Evolutionary conservation across 495 filamentous ascomycete species (phyloP).

Genomic region (Friedmanniomyces endolithicus): DNA sequence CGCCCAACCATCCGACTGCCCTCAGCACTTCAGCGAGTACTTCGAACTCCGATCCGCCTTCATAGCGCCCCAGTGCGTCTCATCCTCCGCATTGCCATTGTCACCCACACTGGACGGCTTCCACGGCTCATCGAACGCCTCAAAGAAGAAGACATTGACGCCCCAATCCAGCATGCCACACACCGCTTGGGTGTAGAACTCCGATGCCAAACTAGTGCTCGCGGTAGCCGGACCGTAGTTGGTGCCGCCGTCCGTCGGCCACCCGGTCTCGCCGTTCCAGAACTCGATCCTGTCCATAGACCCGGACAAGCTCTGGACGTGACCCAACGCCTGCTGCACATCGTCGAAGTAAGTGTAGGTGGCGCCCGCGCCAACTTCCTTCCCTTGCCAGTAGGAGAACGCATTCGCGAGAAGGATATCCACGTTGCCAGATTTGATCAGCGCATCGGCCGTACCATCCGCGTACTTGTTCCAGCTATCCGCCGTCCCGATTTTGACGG

Average conservation of each 20-base stretch:
- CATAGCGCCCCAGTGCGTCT: slow-evolving; percentile 71
- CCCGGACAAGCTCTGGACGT: slow-evolving; percentile 51
- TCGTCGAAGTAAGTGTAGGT: slow-evolving; percentile 71
- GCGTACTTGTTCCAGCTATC: slow-evolving; percentile 74
- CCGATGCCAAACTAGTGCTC: slow-evolving; percentile 44
- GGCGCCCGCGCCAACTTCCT: slow-evolving; percentile 47
- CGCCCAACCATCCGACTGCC: too few relatives aligned
- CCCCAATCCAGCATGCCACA: slow-evolving; percentile 63
- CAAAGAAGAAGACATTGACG: slow-evolving; percentile 70
- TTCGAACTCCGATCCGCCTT: slow-evolving; percentile 49
- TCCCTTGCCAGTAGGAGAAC: slow-evolving; percentile 77
- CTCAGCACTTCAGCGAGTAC: slow-evolving; percentile 17
- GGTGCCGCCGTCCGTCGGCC: slow-evolving; percentile 48
- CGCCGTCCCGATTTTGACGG: slow-evolving; percentile 56
- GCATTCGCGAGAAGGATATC: slow-evolving; percentile 67
- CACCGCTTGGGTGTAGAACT: slow-evolving; percentile 54
- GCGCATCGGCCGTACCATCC: slow-evolving; percentile 58
- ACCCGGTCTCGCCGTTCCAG: slow-evolving; percentile 69
- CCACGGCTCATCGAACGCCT: slow-evolving; percentile 72
- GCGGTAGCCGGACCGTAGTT: slow-evolving; percentile 54
- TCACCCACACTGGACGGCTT: slow-evolving; percentile 61
- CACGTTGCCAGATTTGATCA: slow-evolving; percentile 44
- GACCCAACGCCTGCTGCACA: slow-evolving; percentile 55
- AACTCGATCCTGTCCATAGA: slow-evolving; percentile 45
- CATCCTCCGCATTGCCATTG: slow-evolving; percentile 52